Base-by-base conservation (phyloP, 257 asterid species). In the Scutellaria baicalensis region DNA sequence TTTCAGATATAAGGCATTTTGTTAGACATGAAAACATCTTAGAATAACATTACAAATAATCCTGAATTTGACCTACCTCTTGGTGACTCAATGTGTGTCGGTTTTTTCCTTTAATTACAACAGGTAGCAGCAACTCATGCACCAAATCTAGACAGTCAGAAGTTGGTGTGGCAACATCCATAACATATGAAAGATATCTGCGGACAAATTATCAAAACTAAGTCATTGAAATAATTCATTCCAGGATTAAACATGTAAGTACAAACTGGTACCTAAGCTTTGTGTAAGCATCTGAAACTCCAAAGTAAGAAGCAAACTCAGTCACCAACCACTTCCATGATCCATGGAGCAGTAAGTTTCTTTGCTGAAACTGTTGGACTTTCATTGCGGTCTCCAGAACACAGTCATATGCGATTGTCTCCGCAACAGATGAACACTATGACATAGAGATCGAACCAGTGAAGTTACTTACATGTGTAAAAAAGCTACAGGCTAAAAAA, bases 81-180 rank as follows among this genome's bases (percentile, higher is more conserved):
- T 93, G 99, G 75, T 88, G 99, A 77, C 99, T 93, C 80, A 91
- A 75, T 35, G 78, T 72, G 80, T 78, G 78, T 68, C 79, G 89
- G 42, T 79, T 72, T 79, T 80, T 85, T 82, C 92, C 87, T 79
- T 82, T 86, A 75, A 85, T 74, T 50, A 82, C 81, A 45, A 93
- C 92, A 4, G 99, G 99, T 20, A 77, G 87, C 38, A 93, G 89
- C 86, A 91, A 80, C 77, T 91, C 88, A 60, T 89, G 80, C 68
- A 89, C 96, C 80, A 93, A 73, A 47, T 80, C 75, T 23, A 93
- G 88, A 83, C 97, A 93, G 68, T 91, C 97, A 5, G 92, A 88
- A 62, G 96, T 91, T 17, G 99, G 99, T 7, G 99, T 93, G 43
- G 96, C 99, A 50, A 93, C 99, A 75, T 93, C 99, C 96, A 93